Base-by-base conservation (phyloP, 2,329 filamentous ascomycete genomes). In the Aureobasidium melanogenum region DNA sequence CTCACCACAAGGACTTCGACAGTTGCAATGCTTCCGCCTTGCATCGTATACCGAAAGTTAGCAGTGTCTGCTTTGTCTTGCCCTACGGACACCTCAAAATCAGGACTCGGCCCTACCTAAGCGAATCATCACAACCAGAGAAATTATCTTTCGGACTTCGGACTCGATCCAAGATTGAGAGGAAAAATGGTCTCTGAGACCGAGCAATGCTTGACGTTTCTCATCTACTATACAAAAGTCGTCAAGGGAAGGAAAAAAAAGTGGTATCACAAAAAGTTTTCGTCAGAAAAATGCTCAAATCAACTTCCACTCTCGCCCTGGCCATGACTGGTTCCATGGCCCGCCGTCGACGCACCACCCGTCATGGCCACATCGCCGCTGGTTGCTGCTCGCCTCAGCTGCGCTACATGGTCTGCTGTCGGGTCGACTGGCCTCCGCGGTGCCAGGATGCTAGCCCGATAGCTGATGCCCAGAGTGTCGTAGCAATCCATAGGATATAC, bases 151-250 rank as follows among this genome's bases (percentile, higher is more conserved):
- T 43, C 22, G 19, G 19, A 24, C 19, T 24, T 38, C 5, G 24
- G 34, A 59, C 44, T 59, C 56, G 36, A 41, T 44, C 2, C 17
- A 15, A 22, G n/a, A 9, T 26, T 28, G 56, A 59, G 44, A 48
- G 36, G 30, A 50, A 47, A 38, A 60, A 34, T 65, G 60, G 63
- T 60, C 62, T 60, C 51, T 63, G 48, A 52, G 50, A 50, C 56
- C 48, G 46, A 47, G 55, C 41, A 57, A 60, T 99, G 97, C 81
- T 99, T 99, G 76, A 94, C 94, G 91, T 96, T 74, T 94, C 93
- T 99, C 94, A 72, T 89, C 82, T 32, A 87, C 87, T 69, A 89
- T 81, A 34, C 86, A 83, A 67, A 89, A 79, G 70, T 69, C 72
- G 73, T 74, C 12, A 62, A 66, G 64, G 10, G 43, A 15, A 38